Percentiles rank a stretch among this genome's conserved stretches.
Conservation (phyloP, 176 grass and related monocot species). For the Cenchrus americanus region DNA sequence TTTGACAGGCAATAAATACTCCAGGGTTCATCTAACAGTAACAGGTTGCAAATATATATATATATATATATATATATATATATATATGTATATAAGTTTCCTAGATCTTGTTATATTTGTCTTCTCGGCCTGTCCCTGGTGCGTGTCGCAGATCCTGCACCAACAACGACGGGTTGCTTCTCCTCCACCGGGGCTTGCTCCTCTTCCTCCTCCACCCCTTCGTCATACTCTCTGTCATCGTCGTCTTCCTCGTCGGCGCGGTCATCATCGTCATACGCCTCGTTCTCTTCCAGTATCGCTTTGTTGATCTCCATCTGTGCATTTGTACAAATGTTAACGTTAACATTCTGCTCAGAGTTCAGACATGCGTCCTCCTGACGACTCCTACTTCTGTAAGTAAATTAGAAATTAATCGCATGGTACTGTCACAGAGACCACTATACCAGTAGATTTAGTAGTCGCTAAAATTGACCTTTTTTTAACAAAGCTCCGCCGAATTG, state of each 20-base stretch:
- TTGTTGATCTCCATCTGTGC: constrained; percentile 65
- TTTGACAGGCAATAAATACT: no score
- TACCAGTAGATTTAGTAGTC: neutral
- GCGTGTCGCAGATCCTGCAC: constrained; percentile 36
- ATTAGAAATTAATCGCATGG: neutral
- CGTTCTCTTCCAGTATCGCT: constrained; percentile 72
- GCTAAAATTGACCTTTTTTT: neutral
- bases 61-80: no score
- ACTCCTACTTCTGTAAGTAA: neutral
- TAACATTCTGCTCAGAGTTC: neutral
- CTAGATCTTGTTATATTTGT: constrained; percentile 12
- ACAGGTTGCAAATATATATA: no score
- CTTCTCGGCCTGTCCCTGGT: constrained; percentile 64
- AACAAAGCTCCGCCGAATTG: no score
- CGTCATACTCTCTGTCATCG: neutral
- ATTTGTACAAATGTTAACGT: neutral
- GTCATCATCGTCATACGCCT: constrained; percentile 30
- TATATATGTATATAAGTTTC: neutral
- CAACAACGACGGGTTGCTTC: constrained; percentile 27
- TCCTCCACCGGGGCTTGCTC: constrained; percentile 34
- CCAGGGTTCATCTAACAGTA: no score
- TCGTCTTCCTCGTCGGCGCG: neutral
- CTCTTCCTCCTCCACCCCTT: neutral
- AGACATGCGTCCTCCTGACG: neutral
- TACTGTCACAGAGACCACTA: neutral